Conservation (phyloP, 495 filamentous ascomycete species). For the Wilcoxina mikolae region DNA sequence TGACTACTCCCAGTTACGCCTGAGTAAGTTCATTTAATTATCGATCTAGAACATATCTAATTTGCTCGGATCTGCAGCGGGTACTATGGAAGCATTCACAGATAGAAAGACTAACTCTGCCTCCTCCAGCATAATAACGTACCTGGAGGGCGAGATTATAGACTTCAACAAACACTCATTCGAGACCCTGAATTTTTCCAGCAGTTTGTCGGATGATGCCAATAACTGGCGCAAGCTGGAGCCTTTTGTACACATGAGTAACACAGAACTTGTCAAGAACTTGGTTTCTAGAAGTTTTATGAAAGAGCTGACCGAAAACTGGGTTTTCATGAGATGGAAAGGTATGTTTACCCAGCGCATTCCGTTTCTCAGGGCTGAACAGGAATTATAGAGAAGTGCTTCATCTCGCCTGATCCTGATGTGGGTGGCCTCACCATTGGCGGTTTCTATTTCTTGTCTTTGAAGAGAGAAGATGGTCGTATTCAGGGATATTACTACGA, state of each 20-base stretch:
- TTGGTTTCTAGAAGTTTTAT: slow-evolving; percentile 39
- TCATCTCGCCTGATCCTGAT: slow-evolving; percentile 43
- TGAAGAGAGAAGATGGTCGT: slow-evolving; percentile 44
- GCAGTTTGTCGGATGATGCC: slow-evolving; percentile 46
- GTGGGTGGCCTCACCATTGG: slow-evolving; percentile 46
- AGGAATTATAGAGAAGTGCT: slow-evolving; percentile 44
- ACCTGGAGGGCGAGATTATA: slow-evolving; percentile 63
- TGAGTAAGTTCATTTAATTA: slow-evolving; percentile 21
- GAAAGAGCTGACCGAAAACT: slow-evolving; percentile 34
- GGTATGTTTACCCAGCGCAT: slow-evolving; percentile 30
- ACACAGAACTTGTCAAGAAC: slow-evolving; percentile 43
- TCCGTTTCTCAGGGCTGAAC: too few relatives aligned
- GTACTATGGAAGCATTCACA: slow-evolving; percentile 67
- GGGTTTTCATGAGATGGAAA: slow-evolving; percentile 70
- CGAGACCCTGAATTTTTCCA: slow-evolving; percentile 52
- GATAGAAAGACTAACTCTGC: slow-evolving; percentile 43
- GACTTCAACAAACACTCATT: slow-evolving; percentile 56
- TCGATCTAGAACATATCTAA: neutral
- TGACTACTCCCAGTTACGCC: slow-evolving; percentile 36
- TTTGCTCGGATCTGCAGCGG: slow-evolving; percentile 29
- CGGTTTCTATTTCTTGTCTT: slow-evolving; percentile 61
- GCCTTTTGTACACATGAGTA: slow-evolving; percentile 45
- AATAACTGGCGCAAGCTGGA: slow-evolving; percentile 57
- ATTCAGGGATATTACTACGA: slow-evolving; percentile 64
- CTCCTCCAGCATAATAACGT: slow-evolving; percentile 43